Evolutionary conservation across 129 eudicot species (phyloP).

Genomic region (Arctium lappa): DNA sequence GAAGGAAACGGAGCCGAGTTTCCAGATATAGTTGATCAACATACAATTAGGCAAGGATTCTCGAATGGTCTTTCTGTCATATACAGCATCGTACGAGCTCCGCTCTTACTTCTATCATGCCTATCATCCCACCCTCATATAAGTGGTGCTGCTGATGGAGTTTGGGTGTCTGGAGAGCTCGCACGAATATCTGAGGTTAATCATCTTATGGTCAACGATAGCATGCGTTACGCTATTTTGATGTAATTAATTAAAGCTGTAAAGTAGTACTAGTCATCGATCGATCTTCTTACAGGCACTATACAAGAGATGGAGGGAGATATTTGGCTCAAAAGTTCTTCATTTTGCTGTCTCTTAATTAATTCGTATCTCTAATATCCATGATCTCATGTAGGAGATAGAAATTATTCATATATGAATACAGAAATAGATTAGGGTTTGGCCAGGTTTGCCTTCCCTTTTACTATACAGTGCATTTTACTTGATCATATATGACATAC

Average conservation of each 20-base stretch:
- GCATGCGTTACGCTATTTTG: conserved; percentile 72
- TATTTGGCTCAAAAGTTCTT: conserved; percentile 9
- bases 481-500: neutral
- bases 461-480: neutral
- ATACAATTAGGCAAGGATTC: conserved; percentile 27
- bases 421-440: conserved; percentile 9
- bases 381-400: conserved; percentile 16
- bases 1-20: conserved; percentile 27
- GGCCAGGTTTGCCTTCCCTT: neutral
- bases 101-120: conserved; percentile 54
- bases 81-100: conserved; percentile 43
- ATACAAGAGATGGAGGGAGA: neutral
- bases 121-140: conserved; percentile 34
- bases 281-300: neutral
- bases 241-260: conserved; percentile 35
- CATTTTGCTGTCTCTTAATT: conserved; percentile 11
- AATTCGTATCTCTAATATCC: neutral
- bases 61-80: conserved; percentile 36
- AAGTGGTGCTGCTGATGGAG: conserved; percentile 50
- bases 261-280: conserved; percentile 7
- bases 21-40: conserved; percentile 24
- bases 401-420: conserved; percentile 1
- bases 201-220: conserved; percentile 64
- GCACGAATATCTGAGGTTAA: conserved; percentile 53
- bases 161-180: conserved; percentile 58